Conservation (phyloP, 1,284 basidiomycete species). For the Puccinia horiana region DNA sequence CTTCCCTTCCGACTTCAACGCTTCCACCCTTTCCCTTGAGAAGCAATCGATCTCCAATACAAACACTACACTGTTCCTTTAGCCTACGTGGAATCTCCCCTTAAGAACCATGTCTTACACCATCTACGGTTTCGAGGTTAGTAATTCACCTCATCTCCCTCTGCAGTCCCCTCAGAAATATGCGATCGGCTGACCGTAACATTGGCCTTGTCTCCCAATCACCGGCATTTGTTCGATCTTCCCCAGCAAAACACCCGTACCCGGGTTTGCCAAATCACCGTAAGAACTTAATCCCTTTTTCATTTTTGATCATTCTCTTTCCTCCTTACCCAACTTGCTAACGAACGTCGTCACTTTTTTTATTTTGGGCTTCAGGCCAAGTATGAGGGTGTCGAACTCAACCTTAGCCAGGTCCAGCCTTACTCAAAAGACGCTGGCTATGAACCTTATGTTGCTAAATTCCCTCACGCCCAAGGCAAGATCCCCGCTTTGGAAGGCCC, state of each 20-base stretch:
- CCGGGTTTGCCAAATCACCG: constrained; percentile 34
- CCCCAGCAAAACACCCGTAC: constrained; percentile 37
- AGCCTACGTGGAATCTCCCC: background rate
- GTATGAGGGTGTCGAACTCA: constrained; percentile 35
- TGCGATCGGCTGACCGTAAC: background rate
- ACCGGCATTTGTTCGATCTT: background rate
- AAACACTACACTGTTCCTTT: background rate
- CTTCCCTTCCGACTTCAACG: background rate
- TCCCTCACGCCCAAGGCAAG: constrained; percentile 41
- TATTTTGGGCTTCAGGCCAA: constrained; percentile 25
- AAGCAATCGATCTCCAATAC: background rate
- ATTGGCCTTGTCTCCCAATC: background rate
- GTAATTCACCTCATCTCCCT: background rate
- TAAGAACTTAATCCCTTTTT: background rate
- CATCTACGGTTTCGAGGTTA: constrained; percentile 38
- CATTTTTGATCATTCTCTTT: background rate
- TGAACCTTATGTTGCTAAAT: constrained; percentile 35
- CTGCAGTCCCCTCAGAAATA: background rate
- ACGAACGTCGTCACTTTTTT: background rate
- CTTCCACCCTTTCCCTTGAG: background rate
- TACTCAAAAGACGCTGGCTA: constrained; percentile 10
- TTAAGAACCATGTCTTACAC: constrained; percentile 37
- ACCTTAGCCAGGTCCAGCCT: constrained; percentile 21
- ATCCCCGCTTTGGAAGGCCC: constrained; percentile 45
- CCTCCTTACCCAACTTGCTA: background rate